Evolutionary conservation across 2,329 filamentous ascomycete genomes (phyloP), one percentile per base, ranked within the genome.

Genomic region (Ophiostoma ulmi): DNA sequence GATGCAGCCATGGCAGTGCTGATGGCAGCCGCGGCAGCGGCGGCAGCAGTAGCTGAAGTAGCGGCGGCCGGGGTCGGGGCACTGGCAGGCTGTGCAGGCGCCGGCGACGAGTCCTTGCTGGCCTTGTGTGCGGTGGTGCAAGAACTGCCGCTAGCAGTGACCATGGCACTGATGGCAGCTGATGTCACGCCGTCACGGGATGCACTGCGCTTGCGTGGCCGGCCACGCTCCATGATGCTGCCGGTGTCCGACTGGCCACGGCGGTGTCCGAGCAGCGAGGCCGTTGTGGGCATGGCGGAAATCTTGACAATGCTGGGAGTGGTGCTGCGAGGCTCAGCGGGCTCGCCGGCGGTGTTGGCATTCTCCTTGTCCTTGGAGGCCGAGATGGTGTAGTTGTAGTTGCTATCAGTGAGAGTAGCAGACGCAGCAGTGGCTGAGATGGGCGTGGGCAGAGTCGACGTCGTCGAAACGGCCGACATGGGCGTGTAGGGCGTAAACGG

Each of bases 201-300:
- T 1, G 52, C 84, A 14, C 76, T 76, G 69, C 85, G 81, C 78
- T 86, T 88, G 71, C 84, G 83, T 0, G 87, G 85, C n/a, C 87
- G 83, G 5, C 87, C 87, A 63, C 87, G 81, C 72, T 90, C 86
- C 83, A 87, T 86, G 65, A 88, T 85, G 72, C 84, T 84, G 14
- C 82, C 85, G 0, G 84, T 83, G 70, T 89, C 87, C 0, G 87
- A 89, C 68, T 83, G 83, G 26, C 83, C 83, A 67, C 87, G 81
- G 69, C 82, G 81, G 74, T 89, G 86, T 4, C 80, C 76, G 2
- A 71, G 36, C 20, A 77, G 75, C 61, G 69, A 66, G 41, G 74
- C 70, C n/a, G 74, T 67, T 75, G 41, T 74, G 74, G 55, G 72
- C 72, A 52, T 80, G 79, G 7, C 73, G 10, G 22, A 80, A 10